Percentiles rank a stretch among this genome's conserved stretches.
Conservation (phyloP, 495 filamentous ascomycete species). For the Parachaetomium inaequale region DNA sequence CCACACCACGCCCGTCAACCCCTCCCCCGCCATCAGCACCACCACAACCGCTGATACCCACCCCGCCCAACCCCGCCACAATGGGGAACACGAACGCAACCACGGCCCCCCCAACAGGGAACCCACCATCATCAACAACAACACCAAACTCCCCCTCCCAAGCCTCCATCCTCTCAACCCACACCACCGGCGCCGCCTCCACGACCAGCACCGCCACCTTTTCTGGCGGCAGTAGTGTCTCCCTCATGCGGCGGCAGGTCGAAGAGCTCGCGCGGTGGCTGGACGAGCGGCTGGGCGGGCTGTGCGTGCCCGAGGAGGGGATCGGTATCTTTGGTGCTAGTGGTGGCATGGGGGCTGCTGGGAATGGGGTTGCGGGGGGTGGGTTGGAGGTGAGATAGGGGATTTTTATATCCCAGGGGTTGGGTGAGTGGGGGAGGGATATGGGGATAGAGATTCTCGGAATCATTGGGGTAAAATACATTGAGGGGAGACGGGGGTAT, state of each 20-base stretch:
- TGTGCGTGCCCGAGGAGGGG: conserved; percentile 45
- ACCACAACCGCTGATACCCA: background rate
- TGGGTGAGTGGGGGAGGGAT: background rate
- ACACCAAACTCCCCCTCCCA: conserved; percentile 33
- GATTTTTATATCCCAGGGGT: no score
- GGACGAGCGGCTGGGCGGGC: conserved; percentile 40
- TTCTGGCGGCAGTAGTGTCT: conserved; percentile 21
- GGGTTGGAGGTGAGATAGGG: background rate
- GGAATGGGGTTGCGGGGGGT: background rate
- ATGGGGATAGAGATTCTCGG: background rate
- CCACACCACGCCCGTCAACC: conserved; percentile 1
- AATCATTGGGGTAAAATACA: no score
- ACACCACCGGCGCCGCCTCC: conserved; percentile 13
- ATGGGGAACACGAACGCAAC: background rate
- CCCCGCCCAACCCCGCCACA: background rate
- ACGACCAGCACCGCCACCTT: conserved; percentile 11
- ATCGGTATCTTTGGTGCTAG: conserved; percentile 26
- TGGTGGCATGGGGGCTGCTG: background rate
- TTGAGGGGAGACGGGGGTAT: background rate
- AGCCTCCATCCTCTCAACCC: conserved; percentile 32
- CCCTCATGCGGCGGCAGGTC: conserved; percentile 43
- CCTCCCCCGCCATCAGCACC: background rate
- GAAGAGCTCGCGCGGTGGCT: conserved; percentile 47
- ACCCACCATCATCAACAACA: background rate
- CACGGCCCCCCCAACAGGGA: conserved; percentile 6